Evolutionary conservation across 140 eudicot species (phyloP), one percentile per base, ranked within the genome.

Genomic region (Erigeron philadelphicus): DNA sequence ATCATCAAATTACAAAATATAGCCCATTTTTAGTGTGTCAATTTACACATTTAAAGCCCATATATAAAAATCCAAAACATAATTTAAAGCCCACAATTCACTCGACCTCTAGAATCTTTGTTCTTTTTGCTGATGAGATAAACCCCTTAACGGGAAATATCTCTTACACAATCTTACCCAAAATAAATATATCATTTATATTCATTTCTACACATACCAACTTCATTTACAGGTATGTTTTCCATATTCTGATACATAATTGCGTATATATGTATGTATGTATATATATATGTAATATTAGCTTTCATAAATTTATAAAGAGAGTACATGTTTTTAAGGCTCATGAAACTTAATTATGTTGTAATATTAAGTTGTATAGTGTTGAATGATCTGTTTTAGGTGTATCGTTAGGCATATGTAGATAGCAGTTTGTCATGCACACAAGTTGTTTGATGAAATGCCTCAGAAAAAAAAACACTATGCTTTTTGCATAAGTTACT

Each of bases 371-470:
- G 25, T 21, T 21, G 25, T 21, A 21, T 21, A 21, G 25, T 21
- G 25, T 21, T 44, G 57, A 43, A 35, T 70, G 56, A 7, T 9
- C 47, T 46, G 11, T 58, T 8, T 21, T 21, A 21, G 25, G 25
- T 15, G 66, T 56, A 17, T 12, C 9, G 17, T 38, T 21, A 48
- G 61, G 8, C 9, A 68, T 68, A 42, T 72, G 69, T 15, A 12
- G 4, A 25, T n/a, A 49, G 45, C 35, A 43, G 6, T 45, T 66
- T 57, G 48, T 9, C 15, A 47, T 58, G 74, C 74, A 57, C 45
- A 35, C 43, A 7, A 19, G n/a, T 17, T 75, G 79, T 75, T 75
- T 66, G 79, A 66, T 75, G 64, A 75, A 66, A 75, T 75, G 79
- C 47, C 43, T 31, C 11, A 42, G n/a, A 44, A 50, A 50, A n/a